These are phyloP conservation scores for Obelidium mucronatum DNA, from an alignment of 192 early-diverging fungal species.

Conservation along the genomic window DNA sequence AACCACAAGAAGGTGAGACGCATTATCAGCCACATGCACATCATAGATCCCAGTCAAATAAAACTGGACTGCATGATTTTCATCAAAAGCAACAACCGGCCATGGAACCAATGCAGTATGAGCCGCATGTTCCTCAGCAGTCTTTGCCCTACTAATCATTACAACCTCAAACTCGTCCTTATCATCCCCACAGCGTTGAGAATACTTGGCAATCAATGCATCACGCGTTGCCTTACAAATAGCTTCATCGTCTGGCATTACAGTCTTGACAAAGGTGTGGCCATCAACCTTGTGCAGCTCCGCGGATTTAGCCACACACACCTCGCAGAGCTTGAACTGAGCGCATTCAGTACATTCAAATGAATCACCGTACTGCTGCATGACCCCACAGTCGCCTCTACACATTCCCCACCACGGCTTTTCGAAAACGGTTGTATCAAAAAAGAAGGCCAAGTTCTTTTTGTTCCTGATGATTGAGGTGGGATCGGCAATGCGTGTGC, in stretches of 20 bases:
- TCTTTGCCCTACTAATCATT: neutral
- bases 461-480: no score
- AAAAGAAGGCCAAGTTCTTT: no score
- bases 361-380: neutral
- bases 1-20: neutral
- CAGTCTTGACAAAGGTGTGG: neutral
- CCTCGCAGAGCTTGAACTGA: neutral
- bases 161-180: neutral
- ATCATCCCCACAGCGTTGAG: neutral
- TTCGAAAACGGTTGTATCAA: no score
- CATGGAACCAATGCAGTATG: constrained; percentile 10
- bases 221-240: neutral
- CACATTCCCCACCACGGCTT: constrained; percentile 1
- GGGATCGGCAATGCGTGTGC: no score
- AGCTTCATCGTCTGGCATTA: neutral
- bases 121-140: neutral
- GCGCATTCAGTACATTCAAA: neutral
- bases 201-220: neutral
- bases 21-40: neutral
- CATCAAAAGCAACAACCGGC: constrained; percentile 15
- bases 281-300: neutral
- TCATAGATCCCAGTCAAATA: neutral
- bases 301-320: neutral
- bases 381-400: neutral
- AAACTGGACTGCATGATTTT: neutral